Evolutionary conservation across 257 asterid species (phyloP), one percentile per base, ranked within the genome.

Genomic region (Forsythia suspensa): DNA sequence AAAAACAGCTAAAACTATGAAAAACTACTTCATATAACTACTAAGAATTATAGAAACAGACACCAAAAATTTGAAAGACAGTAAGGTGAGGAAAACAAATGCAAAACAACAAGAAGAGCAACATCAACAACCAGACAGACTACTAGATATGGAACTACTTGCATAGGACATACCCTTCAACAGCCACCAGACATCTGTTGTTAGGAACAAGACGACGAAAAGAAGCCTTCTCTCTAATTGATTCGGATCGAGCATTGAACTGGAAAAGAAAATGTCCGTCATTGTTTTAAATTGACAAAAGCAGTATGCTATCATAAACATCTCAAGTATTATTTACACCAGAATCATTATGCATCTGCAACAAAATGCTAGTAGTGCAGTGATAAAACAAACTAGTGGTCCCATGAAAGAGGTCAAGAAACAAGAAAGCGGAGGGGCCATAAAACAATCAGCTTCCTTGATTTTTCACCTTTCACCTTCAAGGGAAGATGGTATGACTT

Each of bases 181-280:
- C 82, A 73, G 90, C 84, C 83, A 95, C 99, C 88, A 95, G 85
- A 76, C 99, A 95, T 84, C 98, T 85, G 77, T 86, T 93, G 59
- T 84, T 89, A 21, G 97, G 94, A 78, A 95, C 81, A 74, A 95
- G 97, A 71, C 97, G 90, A 39, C 97, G 94, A 84, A 95, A 95
- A 61, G 98, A 91, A 77, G 98, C 89, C 96, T 89, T 95, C 91
- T 93, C 97, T 55, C 82, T 86, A 59, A 95, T 78, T 40, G 98
- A 86, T 80, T 93, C 99, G 20, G 90, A 88, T 79, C 97, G 91
- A 44, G 99, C 99, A 86, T 95, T 95, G 73, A 95, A 95, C 99
- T 95, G 90, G 57, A 86, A 75, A 76, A 68, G 11, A 76, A 61
- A 79, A n/a, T 57, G 79, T 37, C 55, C 38, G 75, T 82, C 77